Evolutionary conservation across 306 rosid species (phyloP).

Genomic region (Neltuma alba): DNA sequence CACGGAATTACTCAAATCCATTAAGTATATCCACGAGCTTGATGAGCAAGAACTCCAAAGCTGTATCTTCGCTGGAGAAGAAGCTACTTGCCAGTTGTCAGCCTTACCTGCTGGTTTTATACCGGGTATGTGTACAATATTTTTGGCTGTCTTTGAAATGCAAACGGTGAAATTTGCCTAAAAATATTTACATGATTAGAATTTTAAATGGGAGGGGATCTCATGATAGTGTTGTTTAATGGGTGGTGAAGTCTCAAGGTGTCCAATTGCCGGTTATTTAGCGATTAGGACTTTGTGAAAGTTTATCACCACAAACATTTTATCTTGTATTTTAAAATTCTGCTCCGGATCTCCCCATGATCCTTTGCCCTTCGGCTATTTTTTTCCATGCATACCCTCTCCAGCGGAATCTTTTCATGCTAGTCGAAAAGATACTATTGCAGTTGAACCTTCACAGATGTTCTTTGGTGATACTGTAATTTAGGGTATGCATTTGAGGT

Average conservation of each 20-base stretch:
- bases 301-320: not conserved
- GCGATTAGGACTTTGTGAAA: not conserved
- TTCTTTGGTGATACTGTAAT: conserved; percentile 10
- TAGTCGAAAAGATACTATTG: conserved; percentile 3
- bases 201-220: not conserved
- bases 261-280: conserved; percentile 4
- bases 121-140: conserved; percentile 61
- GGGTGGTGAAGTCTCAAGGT: conserved; percentile 1
- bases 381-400: not conserved
- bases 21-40: conserved; percentile 58
- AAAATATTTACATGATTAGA: not conserved
- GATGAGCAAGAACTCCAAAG: conserved; percentile 59
- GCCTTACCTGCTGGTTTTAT: conserved; percentile 60
- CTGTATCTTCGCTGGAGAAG: conserved; percentile 53
- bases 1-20: conserved; percentile 62
- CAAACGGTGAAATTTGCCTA: conserved; percentile 11
- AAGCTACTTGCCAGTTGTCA: conserved; percentile 67
- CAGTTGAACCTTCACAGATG: conserved; percentile 15
- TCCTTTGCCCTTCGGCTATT: conserved; percentile 17
- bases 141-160: conserved; percentile 18
- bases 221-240: not conserved
- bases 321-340: not conserved
- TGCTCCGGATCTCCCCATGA: not conserved
- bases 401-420: conserved; percentile 10
- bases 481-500: not conserved